Evolutionary conservation across 352 stramenopile species (phyloP).

Genomic region (Albugo candida): DNA sequence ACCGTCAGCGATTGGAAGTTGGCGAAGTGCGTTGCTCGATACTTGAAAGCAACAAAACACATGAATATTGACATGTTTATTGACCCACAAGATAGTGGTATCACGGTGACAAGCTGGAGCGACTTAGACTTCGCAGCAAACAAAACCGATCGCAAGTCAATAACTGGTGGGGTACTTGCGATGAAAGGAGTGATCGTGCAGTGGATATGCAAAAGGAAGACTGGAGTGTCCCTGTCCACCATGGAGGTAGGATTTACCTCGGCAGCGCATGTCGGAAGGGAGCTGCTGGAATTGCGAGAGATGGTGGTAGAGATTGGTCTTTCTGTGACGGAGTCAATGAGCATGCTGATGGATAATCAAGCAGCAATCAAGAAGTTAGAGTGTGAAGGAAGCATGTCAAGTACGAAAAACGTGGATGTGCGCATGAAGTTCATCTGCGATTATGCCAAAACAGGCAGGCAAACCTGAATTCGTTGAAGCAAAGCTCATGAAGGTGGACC

Average conservation of each 20-base stretch:
- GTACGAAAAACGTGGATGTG: too few species aligned
- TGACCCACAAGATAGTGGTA: too few species aligned
- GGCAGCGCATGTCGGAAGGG: too few species aligned
- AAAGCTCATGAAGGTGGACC: neutral
- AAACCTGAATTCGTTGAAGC: neutral
- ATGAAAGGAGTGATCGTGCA: slow-evolving; percentile 3
- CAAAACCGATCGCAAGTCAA: slow-evolving; percentile 11
- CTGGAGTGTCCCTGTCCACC: neutral
- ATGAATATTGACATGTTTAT: slow-evolving; percentile 5
- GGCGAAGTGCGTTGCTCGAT: too few species aligned
- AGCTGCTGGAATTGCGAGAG: too few species aligned
- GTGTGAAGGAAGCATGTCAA: too few species aligned
- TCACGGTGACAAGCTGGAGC: slow-evolving; percentile 1
- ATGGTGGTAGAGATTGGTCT: neutral
- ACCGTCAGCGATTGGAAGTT: too few species aligned
- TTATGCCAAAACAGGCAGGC: neutral
- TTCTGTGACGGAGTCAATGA: neutral
- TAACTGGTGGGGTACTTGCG: too few species aligned
- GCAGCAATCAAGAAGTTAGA: neutral
- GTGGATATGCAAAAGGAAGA: slow-evolving; percentile 1
- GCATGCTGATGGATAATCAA: neutral
- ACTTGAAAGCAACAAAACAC: too few species aligned
- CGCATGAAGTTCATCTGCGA: neutral
- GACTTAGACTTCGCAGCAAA: too few species aligned
- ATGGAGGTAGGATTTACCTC: too few species aligned